Evolutionary conservation across 1,139 yeast genomes (phyloP), one percentile per base, ranked within the genome.

Genomic region (Yamadazyma diddensiae): DNA sequence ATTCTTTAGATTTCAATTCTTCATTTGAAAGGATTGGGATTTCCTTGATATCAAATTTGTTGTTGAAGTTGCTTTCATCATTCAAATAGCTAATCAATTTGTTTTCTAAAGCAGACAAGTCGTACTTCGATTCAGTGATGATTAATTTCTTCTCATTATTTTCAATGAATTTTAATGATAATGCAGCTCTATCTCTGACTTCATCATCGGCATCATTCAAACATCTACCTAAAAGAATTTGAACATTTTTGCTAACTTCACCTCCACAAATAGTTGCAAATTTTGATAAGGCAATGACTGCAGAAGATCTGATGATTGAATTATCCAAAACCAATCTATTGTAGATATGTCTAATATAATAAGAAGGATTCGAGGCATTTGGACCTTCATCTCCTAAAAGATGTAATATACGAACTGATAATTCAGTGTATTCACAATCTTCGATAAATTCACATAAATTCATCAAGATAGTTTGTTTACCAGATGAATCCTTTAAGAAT

Each of bases 321-420:
- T 92, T 92, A 55, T 92, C 98, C 55, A 92, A 75, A 5, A 92
- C 97, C 56, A 92, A 92, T 57, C 99, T 78, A 72, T 92, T 92
- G 70, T 90, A 92, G 48, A 94, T 92, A 60, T 90, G 95, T 66
- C 99, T 82, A 42, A 92, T 90, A 59, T 87, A 92, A 53, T 86
- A 73, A 3, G 96, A 84, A 35, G 98, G 97, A 46, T 83, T 84
- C 9, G 82, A 52, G 6, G 96, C 82, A 37, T 73, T 65, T 48
- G 98, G 97, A 42, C 98, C 99, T 60, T 88, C 95, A 44, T 82
- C 86, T 52, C 98, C 98, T 45, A 92, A 73, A 46, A 90, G 65
- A 60, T 88, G 95, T 57, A 92, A 73, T 42, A 92, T 82, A 57
- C 97, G 80, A 20, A 90, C 96, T 21, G 94, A 78, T 41, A 92